These are phyloP conservation scores for Teratosphaeria viscida DNA, from an alignment of 2,329 filamentous ascomycete genomes.

Conservation along the genomic window DNA sequence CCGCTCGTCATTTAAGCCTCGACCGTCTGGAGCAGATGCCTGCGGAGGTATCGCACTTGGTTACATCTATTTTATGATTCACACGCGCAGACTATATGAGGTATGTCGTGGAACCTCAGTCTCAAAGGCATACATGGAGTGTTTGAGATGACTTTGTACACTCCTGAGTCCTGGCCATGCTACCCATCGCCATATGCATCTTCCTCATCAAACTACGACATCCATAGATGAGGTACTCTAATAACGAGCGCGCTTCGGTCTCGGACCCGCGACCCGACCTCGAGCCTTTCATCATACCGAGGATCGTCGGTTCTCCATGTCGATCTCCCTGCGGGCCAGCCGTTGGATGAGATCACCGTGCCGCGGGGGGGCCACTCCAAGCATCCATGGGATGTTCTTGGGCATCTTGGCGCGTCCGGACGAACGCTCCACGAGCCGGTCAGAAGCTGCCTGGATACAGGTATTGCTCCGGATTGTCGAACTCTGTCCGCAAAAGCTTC, in stretches of 20 bases:
- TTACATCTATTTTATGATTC: no score
- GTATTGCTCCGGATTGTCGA: not conserved
- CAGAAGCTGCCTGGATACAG: not conserved
- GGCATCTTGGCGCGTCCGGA: not conserved
- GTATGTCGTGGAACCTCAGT: no score
- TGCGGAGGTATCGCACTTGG: no score
- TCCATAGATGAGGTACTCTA: no score
- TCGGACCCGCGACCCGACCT: not conserved
- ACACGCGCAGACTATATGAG: no score
- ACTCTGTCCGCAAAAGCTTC: not conserved
- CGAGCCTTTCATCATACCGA: not conserved
- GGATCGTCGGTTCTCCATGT: not conserved
- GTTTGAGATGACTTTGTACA: no score
- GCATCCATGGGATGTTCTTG: no score
- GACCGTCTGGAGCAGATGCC: not conserved
- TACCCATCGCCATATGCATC: no score
- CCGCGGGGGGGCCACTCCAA: no score
- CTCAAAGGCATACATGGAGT: no score
- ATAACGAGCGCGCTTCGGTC: not conserved
- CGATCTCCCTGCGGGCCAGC: not conserved
- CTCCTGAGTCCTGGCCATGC: no score
- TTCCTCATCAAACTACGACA: no score
- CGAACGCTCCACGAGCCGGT: not conserved
- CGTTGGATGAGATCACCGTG: not conserved
- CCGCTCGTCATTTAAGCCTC: not conserved